A percentile compares a stretch with the other conserved stretches of the same genome.
These are phyloP conservation scores for Gymnopilus junonius DNA, from an alignment of 768 basidiomycete species.

Conservation along the genomic window DNA sequence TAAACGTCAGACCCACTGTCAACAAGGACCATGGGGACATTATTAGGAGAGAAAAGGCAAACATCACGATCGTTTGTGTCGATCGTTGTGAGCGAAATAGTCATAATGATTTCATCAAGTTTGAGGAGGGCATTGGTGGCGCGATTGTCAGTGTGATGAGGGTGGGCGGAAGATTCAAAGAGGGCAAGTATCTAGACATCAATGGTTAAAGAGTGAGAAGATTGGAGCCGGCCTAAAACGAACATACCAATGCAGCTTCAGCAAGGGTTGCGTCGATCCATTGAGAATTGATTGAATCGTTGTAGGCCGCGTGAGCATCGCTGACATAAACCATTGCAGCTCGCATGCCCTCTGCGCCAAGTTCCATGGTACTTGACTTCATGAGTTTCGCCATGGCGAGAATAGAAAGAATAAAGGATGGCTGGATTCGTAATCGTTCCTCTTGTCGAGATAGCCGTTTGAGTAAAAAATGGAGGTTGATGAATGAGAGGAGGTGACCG, in stretches of 20 bases:
- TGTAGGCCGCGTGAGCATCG: conserved; percentile 59
- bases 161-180: conserved; percentile 78
- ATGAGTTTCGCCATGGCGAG: conserved; percentile 75
- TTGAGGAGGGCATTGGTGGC: conserved; percentile 55
- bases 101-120: conserved; percentile 69
- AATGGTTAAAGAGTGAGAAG: neutral
- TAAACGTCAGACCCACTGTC: conserved; percentile 27
- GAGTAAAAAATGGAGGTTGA: conserved; percentile 61
- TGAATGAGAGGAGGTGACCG: conserved; percentile 70
- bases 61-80: conserved; percentile 62
- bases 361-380: conserved; percentile 71
- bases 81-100: conserved; percentile 54
- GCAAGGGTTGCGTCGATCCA: conserved; percentile 69
- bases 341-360: conserved; percentile 53
- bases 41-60: conserved; percentile 50
- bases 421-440: conserved; percentile 64
- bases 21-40: conserved; percentile 47
- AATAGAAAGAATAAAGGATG: conserved; percentile 68
- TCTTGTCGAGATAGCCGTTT: conserved; percentile 54
- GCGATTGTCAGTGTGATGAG: conserved; percentile 60
- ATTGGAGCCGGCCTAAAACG: neutral
- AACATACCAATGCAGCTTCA: conserved; percentile 58
- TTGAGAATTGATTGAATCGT: conserved; percentile 50
- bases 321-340: conserved; percentile 63
- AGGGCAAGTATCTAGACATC: conserved; percentile 66